Evolutionary conservation across 257 asterid genomes (phyloP), one percentile per base, ranked within the genome.

Genomic region (Coffea canephora): DNA sequence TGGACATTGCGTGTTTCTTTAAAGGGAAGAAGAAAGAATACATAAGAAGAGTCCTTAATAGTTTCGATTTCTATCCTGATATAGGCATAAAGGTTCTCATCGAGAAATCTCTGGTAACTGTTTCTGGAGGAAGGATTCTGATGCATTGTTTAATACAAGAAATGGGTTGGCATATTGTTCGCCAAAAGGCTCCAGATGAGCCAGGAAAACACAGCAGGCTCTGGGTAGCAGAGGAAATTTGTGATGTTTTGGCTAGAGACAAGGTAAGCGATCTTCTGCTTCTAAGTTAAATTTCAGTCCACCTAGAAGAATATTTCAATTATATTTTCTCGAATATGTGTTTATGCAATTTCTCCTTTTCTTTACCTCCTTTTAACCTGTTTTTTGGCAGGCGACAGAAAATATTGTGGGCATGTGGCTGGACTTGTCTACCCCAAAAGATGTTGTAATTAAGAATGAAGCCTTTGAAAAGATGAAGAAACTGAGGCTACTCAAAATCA

Each of bases 401-500:
- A 75, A 50, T 62, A 61, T 77, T 36, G 85, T 72, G 73, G 82
- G 85, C 21, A 39, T 82, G 46, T n/a, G 48, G 66, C 48, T 77
- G 85, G 71, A 72, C 62, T 71, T 49, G 5, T 21, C 75, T 36
- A 13, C 13, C 15, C 49, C 62, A 41, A 77, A 15, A 73, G 39
- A 57, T 62, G 5, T 64, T 13, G 72, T 46, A 61, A 45, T 75
- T 18, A 57, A 74, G 49, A 34, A 43, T 8, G 81, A 81, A 15
- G 79, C 78, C 59, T 82, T 82, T 50, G n/a, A 31, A 52, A 43
- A 25, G 19, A 71, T 43, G 79, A 34, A 31, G 34, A 82, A 50
- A 19, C 52, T 76, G 31, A 69, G 84, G 74, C 72, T 76, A 55
- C 84, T 81, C 77, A 81, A 81, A 73, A 21, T 81, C 27, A 46